Percentiles rank a stretch among this genome's conserved stretches.
Evolutionary conservation across 352 stramenopile genomes (phyloP).

Genomic region (Globisporangium paroecandrum): DNA sequence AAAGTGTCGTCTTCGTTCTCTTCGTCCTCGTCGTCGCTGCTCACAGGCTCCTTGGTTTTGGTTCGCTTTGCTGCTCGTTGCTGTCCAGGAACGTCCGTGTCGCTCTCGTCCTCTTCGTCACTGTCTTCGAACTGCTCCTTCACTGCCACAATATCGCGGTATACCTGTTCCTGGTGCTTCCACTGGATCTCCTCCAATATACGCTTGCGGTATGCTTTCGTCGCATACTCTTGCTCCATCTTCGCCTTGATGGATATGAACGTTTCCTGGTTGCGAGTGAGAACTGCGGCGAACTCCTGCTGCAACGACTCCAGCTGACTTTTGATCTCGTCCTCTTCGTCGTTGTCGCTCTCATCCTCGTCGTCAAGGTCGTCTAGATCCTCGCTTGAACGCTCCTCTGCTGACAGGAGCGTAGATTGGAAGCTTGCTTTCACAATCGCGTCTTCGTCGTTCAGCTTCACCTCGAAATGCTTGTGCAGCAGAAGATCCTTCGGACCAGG

Average conservation of each 20-base stretch:
- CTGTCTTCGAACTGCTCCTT: constrained; percentile 52
- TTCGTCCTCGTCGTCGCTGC: constrained; percentile 33
- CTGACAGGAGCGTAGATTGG: constrained; percentile 24
- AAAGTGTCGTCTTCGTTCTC: constrained; percentile 54
- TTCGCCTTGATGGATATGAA: constrained; percentile 35
- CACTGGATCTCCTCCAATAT: constrained; percentile 46
- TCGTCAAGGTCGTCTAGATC: constrained; percentile 36
- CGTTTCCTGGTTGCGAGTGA: constrained; percentile 36
- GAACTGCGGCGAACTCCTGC: constrained; percentile 37
- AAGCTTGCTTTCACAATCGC: constrained; percentile 43
- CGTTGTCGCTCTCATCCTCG: constrained; percentile 42
- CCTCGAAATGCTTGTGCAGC: constrained; percentile 55
- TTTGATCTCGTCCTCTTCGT: constrained; percentile 48
- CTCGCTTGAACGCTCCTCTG: constrained; percentile 40
- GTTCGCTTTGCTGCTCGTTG: constrained; percentile 6
- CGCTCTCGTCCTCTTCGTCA: constrained; percentile 34
- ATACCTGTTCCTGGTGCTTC: constrained; percentile 72
- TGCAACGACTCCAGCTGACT: constrained; percentile 47
- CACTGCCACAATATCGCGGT: constrained; percentile 43
- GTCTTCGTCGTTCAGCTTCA: constrained; percentile 34
- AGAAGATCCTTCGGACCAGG: constrained; percentile 34
- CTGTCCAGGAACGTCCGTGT: constrained; percentile 1
- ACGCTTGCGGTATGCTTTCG: constrained; percentile 44
- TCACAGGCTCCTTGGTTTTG: constrained; percentile 23
- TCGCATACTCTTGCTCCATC: constrained; percentile 45